Evolutionary conservation across 2,329 filamentous ascomycete species (phyloP).

Genomic region (Fusarium subglutinans): DNA sequence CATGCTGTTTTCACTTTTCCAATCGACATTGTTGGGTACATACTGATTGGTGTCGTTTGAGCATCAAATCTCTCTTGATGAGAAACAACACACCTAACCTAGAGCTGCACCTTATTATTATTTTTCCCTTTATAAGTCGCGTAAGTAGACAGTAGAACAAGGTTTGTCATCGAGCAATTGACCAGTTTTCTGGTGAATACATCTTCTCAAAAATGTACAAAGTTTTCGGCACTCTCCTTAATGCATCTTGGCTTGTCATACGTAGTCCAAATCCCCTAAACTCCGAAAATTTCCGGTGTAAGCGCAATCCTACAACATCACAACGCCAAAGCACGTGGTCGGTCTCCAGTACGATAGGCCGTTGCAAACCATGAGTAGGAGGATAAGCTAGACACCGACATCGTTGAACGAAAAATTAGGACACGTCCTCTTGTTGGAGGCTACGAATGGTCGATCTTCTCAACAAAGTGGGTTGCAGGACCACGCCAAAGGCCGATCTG

Average conservation of each 20-base stretch:
- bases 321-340: constrained; percentile 26
- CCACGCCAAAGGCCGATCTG: constrained; percentile 30
- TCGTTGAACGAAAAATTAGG: neutral
- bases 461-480: constrained; percentile 15
- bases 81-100: neutral
- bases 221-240: neutral
- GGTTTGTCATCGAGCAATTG: too few relatives aligned
- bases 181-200: neutral
- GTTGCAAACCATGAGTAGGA: constrained; percentile 11
- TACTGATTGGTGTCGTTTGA: neutral
- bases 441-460: constrained; percentile 16
- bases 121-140: neutral
- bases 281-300: constrained; percentile 25
- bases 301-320: neutral
- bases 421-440: constrained; percentile 10
- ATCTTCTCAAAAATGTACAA: neutral
- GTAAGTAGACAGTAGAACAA: neutral
- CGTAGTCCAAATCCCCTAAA: neutral
- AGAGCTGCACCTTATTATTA: neutral
- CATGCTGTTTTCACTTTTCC: neutral
- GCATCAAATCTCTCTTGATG: neutral
- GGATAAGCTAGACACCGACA: neutral
- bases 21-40: neutral
- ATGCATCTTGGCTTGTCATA: neutral
- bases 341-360: neutral